Evolutionary conservation across 2,329 filamentous ascomycete genomes (phyloP).

Genomic region (Cladosporium sp.): DNA sequence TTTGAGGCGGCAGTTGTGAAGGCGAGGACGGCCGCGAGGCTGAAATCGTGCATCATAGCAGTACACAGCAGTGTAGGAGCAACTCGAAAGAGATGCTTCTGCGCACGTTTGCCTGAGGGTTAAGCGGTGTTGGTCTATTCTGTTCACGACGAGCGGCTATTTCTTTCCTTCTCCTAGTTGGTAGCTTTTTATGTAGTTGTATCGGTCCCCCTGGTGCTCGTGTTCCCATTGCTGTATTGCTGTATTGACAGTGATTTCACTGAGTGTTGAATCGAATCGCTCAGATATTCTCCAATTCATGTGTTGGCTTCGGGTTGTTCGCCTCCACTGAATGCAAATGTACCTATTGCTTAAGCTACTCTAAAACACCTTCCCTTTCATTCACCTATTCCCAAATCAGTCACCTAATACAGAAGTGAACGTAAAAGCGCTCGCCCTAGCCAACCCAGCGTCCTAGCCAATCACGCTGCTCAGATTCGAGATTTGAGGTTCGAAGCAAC

Average conservation of each 20-base stretch:
- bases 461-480: background rate
- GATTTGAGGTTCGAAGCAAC: background rate
- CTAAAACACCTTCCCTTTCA: too few species aligned
- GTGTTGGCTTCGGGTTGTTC: too few species aligned
- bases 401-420: background rate
- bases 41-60: background rate
- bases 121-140: background rate
- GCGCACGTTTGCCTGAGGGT: background rate
- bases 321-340: too few species aligned
- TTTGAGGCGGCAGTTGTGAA: background rate
- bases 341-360: too few species aligned
- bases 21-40: background rate
- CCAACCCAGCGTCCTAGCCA: background rate
- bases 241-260: background rate
- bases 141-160: background rate
- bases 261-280: too few species aligned
- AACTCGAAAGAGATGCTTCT: constrained; percentile 1
- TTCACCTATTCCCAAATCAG: too few species aligned
- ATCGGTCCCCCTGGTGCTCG: background rate
- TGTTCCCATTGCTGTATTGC: background rate
- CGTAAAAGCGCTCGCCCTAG: background rate
- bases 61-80: background rate
- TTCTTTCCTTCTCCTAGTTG: background rate
- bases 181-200: constrained; percentile 3
- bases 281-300: too few species aligned